Base-by-base conservation (phyloP, 208 protist species). In the Acanthamoeba lenticulata region DNA sequence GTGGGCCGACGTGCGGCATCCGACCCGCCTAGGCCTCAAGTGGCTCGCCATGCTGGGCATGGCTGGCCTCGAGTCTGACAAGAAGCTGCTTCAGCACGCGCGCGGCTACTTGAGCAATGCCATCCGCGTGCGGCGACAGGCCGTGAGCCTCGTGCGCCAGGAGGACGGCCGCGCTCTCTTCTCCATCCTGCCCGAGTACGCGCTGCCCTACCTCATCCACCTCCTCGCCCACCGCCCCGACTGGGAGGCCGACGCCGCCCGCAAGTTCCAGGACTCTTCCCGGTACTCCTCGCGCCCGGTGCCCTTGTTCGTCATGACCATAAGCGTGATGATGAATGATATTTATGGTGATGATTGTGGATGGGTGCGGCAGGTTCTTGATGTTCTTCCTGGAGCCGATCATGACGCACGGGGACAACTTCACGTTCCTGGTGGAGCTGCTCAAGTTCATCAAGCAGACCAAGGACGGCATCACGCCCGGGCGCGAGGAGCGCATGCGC, bases 311-410 rank as follows among this genome's bases (percentile, higher is more conserved):
- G n/a, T n/a, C n/a, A n/a, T n/a, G n/a, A n/a, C n/a, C n/a, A n/a
- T n/a, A n/a, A n/a, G n/a, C n/a, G n/a, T n/a, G n/a, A n/a, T n/a
- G n/a, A n/a, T n/a, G n/a, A n/a, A n/a, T n/a, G n/a, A n/a, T n/a
- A n/a, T n/a, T n/a, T n/a, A n/a, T n/a, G n/a, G n/a, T n/a, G n/a
- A n/a, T n/a, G n/a, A n/a, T n/a, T n/a, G n/a, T n/a, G n/a, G n/a
- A n/a, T n/a, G 15, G 19, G 2, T 15, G 7, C 79, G 9, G 52
- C 27, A 65, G 57, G 27, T 67, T 72, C 57, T 34, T 90, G 49
- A 90, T 90, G 19, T 90, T 72, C 83, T 90, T 90, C 57, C 83
- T 90, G 52, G 83, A 90, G 55, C 83, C 83, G 36, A 69, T 90
- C 52, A 62, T 90, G 49, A 90, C 52, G 11, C 83, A 90, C 57